phyloP scores from a whole-genome alignment of 495 filamentous ascomycete genomes.

The Polyplosphaeria fusca region DNA sequence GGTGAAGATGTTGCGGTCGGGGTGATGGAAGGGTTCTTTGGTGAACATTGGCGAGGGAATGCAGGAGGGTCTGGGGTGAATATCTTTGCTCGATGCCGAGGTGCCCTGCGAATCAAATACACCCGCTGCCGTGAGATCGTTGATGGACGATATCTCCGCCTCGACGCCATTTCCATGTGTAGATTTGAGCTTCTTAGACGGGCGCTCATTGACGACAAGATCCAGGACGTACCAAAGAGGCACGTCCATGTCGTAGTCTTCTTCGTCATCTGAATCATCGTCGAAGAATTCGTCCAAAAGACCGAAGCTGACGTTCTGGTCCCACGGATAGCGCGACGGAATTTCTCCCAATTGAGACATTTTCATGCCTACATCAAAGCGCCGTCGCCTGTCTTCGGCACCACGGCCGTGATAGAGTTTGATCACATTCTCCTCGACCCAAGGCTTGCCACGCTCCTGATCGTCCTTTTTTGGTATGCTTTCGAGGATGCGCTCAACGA shows the following conservation, averaged over 20 bases:
- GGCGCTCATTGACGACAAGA: not conserved
- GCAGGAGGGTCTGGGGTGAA: slow-evolving; percentile 9
- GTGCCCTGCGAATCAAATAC: slow-evolving; percentile 10
- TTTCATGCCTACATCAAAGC: slow-evolving; percentile 1
- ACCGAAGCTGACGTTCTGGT: not conserved
- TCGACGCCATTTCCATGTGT: not conserved
- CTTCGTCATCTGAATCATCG: not conserved
- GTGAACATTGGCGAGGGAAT: slow-evolving; percentile 18
- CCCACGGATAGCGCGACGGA: slow-evolving; percentile 8
- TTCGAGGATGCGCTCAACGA: not conserved
- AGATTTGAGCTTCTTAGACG: slow-evolving; percentile 1
- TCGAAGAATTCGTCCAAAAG: slow-evolving; percentile 4
- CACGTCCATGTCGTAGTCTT: not conserved
- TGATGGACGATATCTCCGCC: not conserved
- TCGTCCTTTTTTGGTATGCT: not conserved
- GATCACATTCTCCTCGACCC: slow-evolving; percentile 1
- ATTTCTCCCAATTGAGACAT: slow-evolving; percentile 1
- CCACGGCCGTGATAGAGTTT: too few species aligned
- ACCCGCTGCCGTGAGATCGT: not conserved
- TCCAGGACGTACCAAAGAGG: slow-evolving; percentile 8
- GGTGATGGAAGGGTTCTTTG: not conserved
- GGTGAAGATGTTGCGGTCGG: not conserved
- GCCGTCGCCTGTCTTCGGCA: slow-evolving; percentile 13
- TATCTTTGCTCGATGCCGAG: not conserved
- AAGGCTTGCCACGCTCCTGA: not conserved